Evolutionary conservation across 2,329 filamentous ascomycete species (phyloP).

Genomic region (Raffaelea ambrosiae): DNA sequence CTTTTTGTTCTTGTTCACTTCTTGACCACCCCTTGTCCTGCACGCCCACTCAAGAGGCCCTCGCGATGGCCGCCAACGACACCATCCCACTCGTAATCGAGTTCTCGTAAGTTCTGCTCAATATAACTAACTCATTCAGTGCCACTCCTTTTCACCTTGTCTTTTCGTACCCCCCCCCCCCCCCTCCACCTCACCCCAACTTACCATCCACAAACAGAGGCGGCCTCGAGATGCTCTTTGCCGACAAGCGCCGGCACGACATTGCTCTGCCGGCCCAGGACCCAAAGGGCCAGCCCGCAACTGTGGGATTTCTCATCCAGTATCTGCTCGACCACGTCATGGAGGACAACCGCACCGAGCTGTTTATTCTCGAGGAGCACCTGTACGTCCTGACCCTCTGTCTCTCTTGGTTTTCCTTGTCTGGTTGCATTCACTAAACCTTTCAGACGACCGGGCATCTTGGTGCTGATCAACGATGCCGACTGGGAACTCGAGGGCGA

Average conservation of each 20-base stretch:
- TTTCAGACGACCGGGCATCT: constrained; percentile 81
- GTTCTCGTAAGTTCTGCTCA: constrained; percentile 10
- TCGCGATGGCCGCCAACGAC: too few relatives aligned
- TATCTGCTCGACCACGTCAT: constrained; percentile 76
- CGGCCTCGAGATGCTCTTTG: constrained; percentile 90
- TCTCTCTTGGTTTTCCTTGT: neutral
- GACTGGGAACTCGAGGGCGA: constrained; percentile 98
- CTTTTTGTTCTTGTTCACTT: too few relatives aligned
- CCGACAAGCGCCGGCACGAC: constrained; percentile 65
- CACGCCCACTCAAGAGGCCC: too few relatives aligned
- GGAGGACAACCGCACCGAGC: constrained; percentile 75
- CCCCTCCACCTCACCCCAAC: constrained; percentile 6
- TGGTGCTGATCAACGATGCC: constrained; percentile 94
- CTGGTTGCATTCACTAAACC: neutral
- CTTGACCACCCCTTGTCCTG: too few relatives aligned
- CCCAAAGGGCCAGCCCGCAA: constrained; percentile 51
- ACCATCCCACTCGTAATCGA: constrained; percentile 7
- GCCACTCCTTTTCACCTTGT: constrained; percentile 4
- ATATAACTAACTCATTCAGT: too few relatives aligned
- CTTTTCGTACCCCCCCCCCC: too few relatives aligned
- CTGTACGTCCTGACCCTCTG: constrained; percentile 55
- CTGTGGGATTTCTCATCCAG: constrained; percentile 66
- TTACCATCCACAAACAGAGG: constrained; percentile 51
- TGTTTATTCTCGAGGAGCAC: constrained; percentile 80
- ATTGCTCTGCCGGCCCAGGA: constrained; percentile 59